phyloP scores from a whole-genome alignment of 2,329 filamentous ascomycete species.

The Penicillium expansum region DNA sequence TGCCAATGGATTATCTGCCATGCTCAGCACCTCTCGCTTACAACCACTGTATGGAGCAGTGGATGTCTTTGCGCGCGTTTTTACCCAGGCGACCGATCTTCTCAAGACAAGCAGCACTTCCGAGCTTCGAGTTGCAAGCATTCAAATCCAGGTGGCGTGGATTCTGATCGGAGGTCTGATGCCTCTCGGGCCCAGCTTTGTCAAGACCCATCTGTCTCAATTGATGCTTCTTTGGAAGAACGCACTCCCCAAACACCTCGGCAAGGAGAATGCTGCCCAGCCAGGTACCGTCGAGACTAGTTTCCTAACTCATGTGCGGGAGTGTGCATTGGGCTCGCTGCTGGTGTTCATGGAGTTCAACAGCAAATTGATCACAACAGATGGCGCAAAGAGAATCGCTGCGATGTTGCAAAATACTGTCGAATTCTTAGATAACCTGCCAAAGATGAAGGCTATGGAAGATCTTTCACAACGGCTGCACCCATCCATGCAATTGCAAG shows the following conservation, averaged over 20 bases:
- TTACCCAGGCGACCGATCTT: slow-evolving; percentile 86
- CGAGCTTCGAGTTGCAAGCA: slow-evolving; percentile 84
- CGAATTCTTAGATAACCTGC: slow-evolving; percentile 80
- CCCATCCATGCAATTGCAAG: slow-evolving; percentile 81
- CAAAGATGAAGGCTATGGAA: slow-evolving; percentile 78
- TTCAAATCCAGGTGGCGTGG: slow-evolving; percentile 97
- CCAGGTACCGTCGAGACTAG: slow-evolving; percentile 84
- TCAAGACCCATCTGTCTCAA: slow-evolving; percentile 96
- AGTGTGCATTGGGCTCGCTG: slow-evolving; percentile 89
- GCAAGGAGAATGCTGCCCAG: slow-evolving; percentile 83
- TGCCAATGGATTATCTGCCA: slow-evolving; percentile 84
- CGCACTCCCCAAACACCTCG: slow-evolving; percentile 87
- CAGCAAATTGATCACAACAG: slow-evolving; percentile 81
- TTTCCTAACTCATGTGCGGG: slow-evolving; percentile 89
- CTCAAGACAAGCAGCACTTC: slow-evolving; percentile 90
- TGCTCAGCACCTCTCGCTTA: slow-evolving; percentile 81
- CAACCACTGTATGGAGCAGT: slow-evolving; percentile 92
- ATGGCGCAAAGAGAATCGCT: slow-evolving; percentile 89
- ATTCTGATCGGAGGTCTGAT: slow-evolving; percentile 94
- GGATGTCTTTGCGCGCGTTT: slow-evolving; percentile 87
- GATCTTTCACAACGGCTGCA: slow-evolving; percentile 81
- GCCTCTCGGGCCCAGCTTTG: slow-evolving; percentile 95
- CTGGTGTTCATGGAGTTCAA: slow-evolving; percentile 93
- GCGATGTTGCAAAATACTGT: slow-evolving; percentile 95
- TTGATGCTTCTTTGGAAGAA: slow-evolving; percentile 95